Base-by-base conservation (phyloP, 2,329 filamentous ascomycete species). In the Fusarium verrucosum region DNA sequence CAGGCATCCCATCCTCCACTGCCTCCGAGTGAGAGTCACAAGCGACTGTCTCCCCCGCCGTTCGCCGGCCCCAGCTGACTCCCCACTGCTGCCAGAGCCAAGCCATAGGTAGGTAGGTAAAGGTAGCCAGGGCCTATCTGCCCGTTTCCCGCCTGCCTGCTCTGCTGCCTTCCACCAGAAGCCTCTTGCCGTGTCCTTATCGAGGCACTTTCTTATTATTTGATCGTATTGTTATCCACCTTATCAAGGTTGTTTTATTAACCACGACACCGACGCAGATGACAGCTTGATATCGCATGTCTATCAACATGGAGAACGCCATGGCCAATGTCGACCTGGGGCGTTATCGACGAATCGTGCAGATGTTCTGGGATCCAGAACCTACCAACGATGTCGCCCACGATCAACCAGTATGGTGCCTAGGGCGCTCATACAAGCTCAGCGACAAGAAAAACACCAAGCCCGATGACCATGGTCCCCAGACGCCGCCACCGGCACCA, bases 321-420 rank as follows among this genome's bases (percentile, higher is more conserved):
- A 73, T 82, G 63, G 80, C 81, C 32, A 88, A 85, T 55, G 86
- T 91, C 53, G 92, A 96, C 72, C 81, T 96, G 59, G 87, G 91
- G 69, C 89, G 91, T 69, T 84, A 84, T 61, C 91, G 92, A 77
- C 90, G 91, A 65, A 88, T 97, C 70, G 89, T 97, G 59, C 91
- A 94, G 78, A 92, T 92, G 80, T 89, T 98, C 73, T 97, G 93
- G 90, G 94, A 97, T 70, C 92, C 93, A 1, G 89, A 94, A 65
- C 94, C 93, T 7, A 87, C 85, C 63, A 97, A 97, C 78, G 89
- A 96, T 74, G 82, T 88, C 55, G 76, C 80, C 57, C 83, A 85
- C 33, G 83, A 88, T 63, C 83, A 86, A 30, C 87, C 91, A 13
- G 91, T 96, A 62, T 98, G 94, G 94, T 96, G 93, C 73, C 82